phyloP scores from a whole-genome alignment of 2,329 filamentous ascomycete species.

The Aspergillus transmontanensis region DNA sequence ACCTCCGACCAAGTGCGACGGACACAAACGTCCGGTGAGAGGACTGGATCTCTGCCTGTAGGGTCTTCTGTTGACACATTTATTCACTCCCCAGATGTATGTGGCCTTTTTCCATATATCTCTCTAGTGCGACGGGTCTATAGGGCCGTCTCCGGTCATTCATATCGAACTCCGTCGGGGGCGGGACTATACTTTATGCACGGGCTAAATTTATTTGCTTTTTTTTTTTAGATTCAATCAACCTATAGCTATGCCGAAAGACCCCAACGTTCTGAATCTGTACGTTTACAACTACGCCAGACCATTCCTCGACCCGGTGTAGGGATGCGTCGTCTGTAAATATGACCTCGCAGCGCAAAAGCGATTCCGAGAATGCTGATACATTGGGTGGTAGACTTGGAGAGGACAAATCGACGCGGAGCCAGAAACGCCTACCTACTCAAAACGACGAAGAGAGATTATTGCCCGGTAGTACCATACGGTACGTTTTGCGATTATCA shows the following conservation, averaged over 20 bases:
- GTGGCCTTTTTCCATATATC: background rate
- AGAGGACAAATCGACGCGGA: slow-evolving; percentile 15
- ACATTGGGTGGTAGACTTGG: slow-evolving; percentile 14
- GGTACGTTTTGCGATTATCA: slow-evolving; percentile 17
- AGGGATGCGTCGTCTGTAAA: slow-evolving; percentile 29
- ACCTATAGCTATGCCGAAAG: slow-evolving; percentile 23
- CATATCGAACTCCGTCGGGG: background rate
- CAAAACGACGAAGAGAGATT: slow-evolving; percentile 27
- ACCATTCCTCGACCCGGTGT: slow-evolving; percentile 18
- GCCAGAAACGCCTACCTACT: slow-evolving; percentile 13
- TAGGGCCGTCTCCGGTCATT: background rate
- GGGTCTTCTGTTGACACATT: background rate
- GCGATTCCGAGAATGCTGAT: slow-evolving; percentile 15
- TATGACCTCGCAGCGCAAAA: slow-evolving; percentile 14
- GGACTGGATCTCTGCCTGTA: slow-evolving; percentile 19
- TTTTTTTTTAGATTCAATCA: slow-evolving; percentile 9
- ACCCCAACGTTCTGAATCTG: slow-evolving; percentile 13
- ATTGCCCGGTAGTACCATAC: slow-evolving; percentile 16
- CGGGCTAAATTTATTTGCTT: slow-evolving; percentile 3
- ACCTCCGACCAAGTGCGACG: slow-evolving; percentile 23
- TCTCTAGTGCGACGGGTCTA: background rate
- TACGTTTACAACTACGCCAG: slow-evolving; percentile 23
- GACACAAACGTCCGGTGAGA: slow-evolving; percentile 27
- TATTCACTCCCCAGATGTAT: slow-evolving; percentile 1
- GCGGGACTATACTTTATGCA: background rate